Conservation (phyloP, 2,329 filamentous ascomycete species). For the Fusarium newnesense region DNA sequence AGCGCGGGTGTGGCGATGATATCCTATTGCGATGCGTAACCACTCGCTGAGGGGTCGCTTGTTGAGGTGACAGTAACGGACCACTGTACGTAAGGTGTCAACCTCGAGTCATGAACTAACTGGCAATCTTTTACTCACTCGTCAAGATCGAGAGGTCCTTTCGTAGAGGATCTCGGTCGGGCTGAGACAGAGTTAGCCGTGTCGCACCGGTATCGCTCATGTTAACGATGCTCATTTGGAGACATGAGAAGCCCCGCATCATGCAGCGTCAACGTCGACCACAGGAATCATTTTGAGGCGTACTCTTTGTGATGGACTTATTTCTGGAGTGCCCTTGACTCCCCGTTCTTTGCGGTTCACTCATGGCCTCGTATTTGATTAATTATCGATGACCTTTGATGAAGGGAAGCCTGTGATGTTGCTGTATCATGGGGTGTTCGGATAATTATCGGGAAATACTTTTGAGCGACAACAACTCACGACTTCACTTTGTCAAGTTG, state of each 20-base stretch:
- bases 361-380: slow-evolving; percentile 39
- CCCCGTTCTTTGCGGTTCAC: slow-evolving; percentile 43
- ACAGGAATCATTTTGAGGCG: slow-evolving; percentile 5
- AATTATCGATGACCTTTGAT: slow-evolving; percentile 14
- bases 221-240: not conserved
- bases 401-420: slow-evolving; percentile 14
- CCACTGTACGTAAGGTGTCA: slow-evolving; percentile 32
- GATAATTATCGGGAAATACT: slow-evolving; percentile 39
- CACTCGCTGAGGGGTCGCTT: slow-evolving; percentile 40
- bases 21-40: slow-evolving; percentile 37
- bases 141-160: slow-evolving; percentile 79
- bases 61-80: slow-evolving; percentile 45
- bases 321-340: slow-evolving; percentile 51
- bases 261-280: not conserved
- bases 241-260: slow-evolving; percentile 3
- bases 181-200: slow-evolving; percentile 51
- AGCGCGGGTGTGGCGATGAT: slow-evolving; percentile 41
- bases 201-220: not conserved
- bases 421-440: slow-evolving; percentile 21
- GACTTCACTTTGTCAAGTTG: not conserved
- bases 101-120: not conserved
- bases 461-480: not conserved
- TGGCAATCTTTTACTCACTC: slow-evolving; percentile 66
- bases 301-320: slow-evolving; percentile 53
- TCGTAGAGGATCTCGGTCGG: slow-evolving; percentile 76